Conservation (phyloP, 257 asterid species). For the Nemophila menziesii region DNA sequence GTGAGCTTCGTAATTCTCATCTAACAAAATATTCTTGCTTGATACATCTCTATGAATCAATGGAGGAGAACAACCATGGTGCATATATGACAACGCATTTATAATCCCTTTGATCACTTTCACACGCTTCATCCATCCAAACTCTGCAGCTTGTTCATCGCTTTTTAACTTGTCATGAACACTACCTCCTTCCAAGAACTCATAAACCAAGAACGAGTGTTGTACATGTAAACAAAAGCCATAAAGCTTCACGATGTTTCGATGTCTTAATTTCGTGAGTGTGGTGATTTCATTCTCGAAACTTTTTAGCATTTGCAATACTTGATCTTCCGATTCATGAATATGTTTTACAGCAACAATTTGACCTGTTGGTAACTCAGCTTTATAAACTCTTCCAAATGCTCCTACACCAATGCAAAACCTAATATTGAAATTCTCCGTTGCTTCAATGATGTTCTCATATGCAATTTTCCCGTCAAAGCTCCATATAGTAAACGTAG, state of each 20-base stretch:
- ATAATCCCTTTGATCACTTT: slow-evolving; percentile 18
- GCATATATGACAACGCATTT: slow-evolving; percentile 29
- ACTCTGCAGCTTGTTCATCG: slow-evolving; percentile 12
- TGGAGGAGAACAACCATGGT: slow-evolving; percentile 28
- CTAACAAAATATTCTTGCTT: slow-evolving; percentile 26
- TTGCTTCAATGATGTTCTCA: slow-evolving; percentile 18
- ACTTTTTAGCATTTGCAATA: not conserved
- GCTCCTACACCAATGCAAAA: slow-evolving; percentile 28
- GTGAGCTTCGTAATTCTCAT: slow-evolving; percentile 7
- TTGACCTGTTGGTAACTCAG: slow-evolving; percentile 13
- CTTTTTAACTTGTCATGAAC: slow-evolving; percentile 7
- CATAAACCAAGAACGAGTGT: slow-evolving; percentile 21
- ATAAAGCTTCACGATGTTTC: slow-evolving; percentile 24
- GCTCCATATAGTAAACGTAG: slow-evolving; percentile 12
- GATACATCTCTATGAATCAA: slow-evolving; percentile 32
- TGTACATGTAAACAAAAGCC: slow-evolving; percentile 23
- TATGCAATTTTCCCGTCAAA: slow-evolving; percentile 21
- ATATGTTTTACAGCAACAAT: slow-evolving; percentile 27
- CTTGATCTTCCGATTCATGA: slow-evolving; percentile 9
- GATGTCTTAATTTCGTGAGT: slow-evolving; percentile 22
- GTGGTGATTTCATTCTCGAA: slow-evolving; percentile 20
- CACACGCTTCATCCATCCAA: slow-evolving; percentile 18
- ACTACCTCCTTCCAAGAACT: slow-evolving; percentile 26
- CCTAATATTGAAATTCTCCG: slow-evolving; percentile 13
- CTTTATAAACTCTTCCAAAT: slow-evolving; percentile 23